Evolutionary conservation across 2,329 filamentous ascomycete species (phyloP), one percentile per base, ranked within the genome.

Genomic region (Bisporella sp.): DNA sequence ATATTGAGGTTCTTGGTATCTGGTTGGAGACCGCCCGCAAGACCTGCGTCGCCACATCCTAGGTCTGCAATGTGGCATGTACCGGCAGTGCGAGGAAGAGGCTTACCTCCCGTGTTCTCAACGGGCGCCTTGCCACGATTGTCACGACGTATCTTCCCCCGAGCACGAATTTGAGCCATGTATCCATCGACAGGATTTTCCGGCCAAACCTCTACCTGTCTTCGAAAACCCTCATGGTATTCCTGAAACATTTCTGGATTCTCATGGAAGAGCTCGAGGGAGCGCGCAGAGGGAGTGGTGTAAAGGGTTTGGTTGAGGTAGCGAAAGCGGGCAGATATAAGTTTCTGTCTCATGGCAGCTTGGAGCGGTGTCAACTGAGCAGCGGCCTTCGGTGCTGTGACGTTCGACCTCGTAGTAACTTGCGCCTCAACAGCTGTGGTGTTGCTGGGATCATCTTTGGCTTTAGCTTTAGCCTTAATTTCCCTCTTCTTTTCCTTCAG

Each of bases 221-320:
- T 87, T 1, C 91, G 86, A 76, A 99, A 99, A 33, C 93, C 93
- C 54, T 90, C 85, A 71, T 99, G 93, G 70, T 99, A 99, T 70
- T 97, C 91, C 59, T 82, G 78, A 71, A 97, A 99, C 78, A 97
- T 91, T 65, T 95, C 89, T 0, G 93, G 93, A 46, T 88, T 89
- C 33, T 86, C 76, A 47, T 81, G 75, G 73, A 99, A 97, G 29
- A 97, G 81, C 46, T 78, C 72, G 59, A 93, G 82, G n/a, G 93
- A 87, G 57, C 93, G 83, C 35, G 76, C 74, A 0, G 93, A 99
- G 1, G 91, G 88, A 6, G 85, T 88, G 4, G 92, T 97, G 73
- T 99, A 99, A 11, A 99, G 83, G 0, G 89, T 92, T 73, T 99
- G 87, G 69, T 99, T 99, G 54, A 99, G 82, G 69, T 97, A 90